Evolutionary conservation across 1,139 yeast species (phyloP), one percentile per base, ranked within the genome.

Genomic region (Saccharomycopsis crataegensis): DNA sequence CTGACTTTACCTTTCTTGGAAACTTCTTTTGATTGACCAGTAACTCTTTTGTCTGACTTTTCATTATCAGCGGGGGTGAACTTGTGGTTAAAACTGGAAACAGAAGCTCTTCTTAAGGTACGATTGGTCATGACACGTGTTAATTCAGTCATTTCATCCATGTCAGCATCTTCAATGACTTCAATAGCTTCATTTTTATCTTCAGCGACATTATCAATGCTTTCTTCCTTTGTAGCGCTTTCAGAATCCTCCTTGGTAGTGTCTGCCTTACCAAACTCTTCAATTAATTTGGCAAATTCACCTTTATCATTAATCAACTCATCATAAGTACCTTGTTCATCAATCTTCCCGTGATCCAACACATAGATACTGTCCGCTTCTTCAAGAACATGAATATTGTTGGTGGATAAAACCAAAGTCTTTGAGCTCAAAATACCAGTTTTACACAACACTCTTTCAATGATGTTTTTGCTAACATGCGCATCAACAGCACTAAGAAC

Each of bases 401-500:
- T 90, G 1, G 97, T 90, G 1, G 95, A 86, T 62, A 90, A 74
- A 43, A 90, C 72, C 59, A 82, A 78, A 52, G 96, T 83, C 66
- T 87, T 88, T n/a, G 82, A 67, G 44, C 77, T 74, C 57, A 89
- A 72, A 50, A 89, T 67, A 46, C 96, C 96, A 6, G 55, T 58
- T 36, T 79, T 75, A 22, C 88, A 82, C 52, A 85, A 67, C 14
- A 84, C 86, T 50, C 77, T 68, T 41, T 74, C 73, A 52, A 80
- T 77, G 58, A 89, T 75, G 58, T 80, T 86, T 59, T 76, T 79
- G 16, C 91, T 86, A 56, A 88, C 95, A 68, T 88, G 90, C 48
- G 91, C 85, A 71, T 89, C 94, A 34, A 89, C 93, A 16, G 96
- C 93, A 63, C 90, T 81, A 57, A 89, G 74, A 4, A 86, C 76